These are phyloP conservation scores for Malassezia vespertilionis DNA, from an alignment of 1,284 basidiomycete genomes.

Conservation along the genomic window DNA sequence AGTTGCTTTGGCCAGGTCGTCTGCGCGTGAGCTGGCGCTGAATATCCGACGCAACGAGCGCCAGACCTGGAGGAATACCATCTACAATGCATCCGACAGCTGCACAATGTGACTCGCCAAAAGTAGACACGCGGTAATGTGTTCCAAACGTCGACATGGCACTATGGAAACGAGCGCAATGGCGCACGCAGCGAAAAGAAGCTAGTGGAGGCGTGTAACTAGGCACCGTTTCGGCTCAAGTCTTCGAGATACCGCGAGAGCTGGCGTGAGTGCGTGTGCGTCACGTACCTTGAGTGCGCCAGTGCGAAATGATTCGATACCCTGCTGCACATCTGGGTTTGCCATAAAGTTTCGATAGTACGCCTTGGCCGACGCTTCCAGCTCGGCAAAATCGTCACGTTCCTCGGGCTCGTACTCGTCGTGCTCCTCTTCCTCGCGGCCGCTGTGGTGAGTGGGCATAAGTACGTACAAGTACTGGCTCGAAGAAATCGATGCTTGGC, in stretches of 20 bases:
- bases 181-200: not conserved
- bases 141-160: constrained; percentile 85
- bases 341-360: constrained; percentile 46
- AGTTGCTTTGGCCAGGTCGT: constrained; percentile 86
- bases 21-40: constrained; percentile 83
- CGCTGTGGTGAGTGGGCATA: constrained; percentile 51
- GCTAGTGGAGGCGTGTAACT: constrained; percentile 17
- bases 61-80: constrained; percentile 84
- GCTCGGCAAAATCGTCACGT: constrained; percentile 33
- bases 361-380: constrained; percentile 40
- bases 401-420: constrained; percentile 16
- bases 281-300: constrained; percentile 38
- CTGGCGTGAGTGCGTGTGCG: constrained; percentile 2
- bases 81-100: constrained; percentile 96
- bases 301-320: constrained; percentile 40
- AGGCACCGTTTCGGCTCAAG: constrained; percentile 38
- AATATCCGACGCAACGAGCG: constrained; percentile 69
- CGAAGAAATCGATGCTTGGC: constrained; percentile 85
- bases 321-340: constrained; percentile 46
- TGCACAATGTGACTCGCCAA: constrained; percentile 92
- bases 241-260: constrained; percentile 45
- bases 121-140: constrained; percentile 87
- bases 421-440: constrained; percentile 73
- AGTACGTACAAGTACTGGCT: constrained; percentile 50
- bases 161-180: not conserved